Percentiles rank a stretch among this genome's conserved stretches.
These are phyloP conservation scores for Boletus insuetus DNA, from an alignment of 768 basidiomycete species.

Conservation along the genomic window DNA sequence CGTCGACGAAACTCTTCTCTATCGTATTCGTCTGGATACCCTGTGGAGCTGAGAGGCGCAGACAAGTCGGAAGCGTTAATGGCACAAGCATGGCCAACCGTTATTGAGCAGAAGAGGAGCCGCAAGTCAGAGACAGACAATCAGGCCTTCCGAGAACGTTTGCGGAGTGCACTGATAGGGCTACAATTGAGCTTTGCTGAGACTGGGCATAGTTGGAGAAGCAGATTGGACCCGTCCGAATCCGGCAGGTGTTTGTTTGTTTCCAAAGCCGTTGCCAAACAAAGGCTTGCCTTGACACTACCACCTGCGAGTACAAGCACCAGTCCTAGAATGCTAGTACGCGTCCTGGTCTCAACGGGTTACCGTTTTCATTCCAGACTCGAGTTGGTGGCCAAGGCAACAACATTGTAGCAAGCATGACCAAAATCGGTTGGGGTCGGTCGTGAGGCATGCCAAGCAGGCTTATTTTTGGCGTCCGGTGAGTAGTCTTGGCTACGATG, in stretches of 20 bases:
- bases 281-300: conserved; percentile 5
- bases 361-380: neutral
- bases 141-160: neutral
- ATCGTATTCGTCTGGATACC: conserved; percentile 8
- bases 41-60: conserved; percentile 7
- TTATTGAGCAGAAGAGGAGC: neutral
- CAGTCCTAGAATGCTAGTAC: too few species aligned
- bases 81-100: conserved; percentile 24
- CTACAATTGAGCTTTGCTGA: conserved; percentile 1
- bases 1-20: conserved; percentile 27
- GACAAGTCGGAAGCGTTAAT: conserved; percentile 20
- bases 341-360: too few species aligned
- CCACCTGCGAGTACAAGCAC: neutral
- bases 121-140: neutral
- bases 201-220: neutral
- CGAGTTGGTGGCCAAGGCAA: neutral
- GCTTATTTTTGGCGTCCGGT: neutral
- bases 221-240: conserved; percentile 1
- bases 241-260: conserved; percentile 26
- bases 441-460: neutral
- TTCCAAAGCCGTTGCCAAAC: conserved; percentile 30
- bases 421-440: neutral
- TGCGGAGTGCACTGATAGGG: conserved; percentile 6
- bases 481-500: neutral
- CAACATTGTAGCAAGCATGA: too few species aligned